Evolutionary conservation across 345 rosid genomes (phyloP), one percentile per base, ranked within the genome.

Genomic region (Lenwebbia sp.): DNA sequence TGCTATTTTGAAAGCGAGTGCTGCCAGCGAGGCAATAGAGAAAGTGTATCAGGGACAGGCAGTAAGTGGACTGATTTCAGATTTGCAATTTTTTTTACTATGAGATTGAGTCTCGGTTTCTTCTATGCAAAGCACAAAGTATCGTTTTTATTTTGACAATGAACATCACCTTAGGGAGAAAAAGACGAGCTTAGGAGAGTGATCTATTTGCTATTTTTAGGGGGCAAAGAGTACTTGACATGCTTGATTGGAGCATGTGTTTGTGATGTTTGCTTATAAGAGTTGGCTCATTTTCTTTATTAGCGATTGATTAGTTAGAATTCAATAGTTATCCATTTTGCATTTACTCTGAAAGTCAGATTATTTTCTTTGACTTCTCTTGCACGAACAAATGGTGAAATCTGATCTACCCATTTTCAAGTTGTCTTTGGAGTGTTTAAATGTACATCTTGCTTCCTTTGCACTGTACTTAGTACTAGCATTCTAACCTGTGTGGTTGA

Each of bases 21-120:
- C 99, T 81, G 99, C 99, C 65, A 95, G 91, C 87, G 99, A 98
- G 90, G 99, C 99, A 49, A 94, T 98, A 85, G 96, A 94, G 90
- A 98, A 95, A 95, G 95, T 93, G 83, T 98, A 95, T 86, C 96
- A 93, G 85, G 98, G 99, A 82, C 97, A 94, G 85, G 10, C 91
- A 6, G 99, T 96, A 90, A 93, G 98, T 90, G 60, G 4, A 30
- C 83, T 13, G 82, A 50, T 33, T 53, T 40, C 85, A 3, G 41
- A n/a, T 30, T 76, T 81, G 37, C 55, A 58, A 23, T 60, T 47
- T 84, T 47, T 84, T 26, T 3, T 1, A 33, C 78, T 70, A 33
- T 33, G 44, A 70, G 10, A 17, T 33, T 70, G 78, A 70, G 47
- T 23, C 47, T 70, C 22, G 25, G 44, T 19, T 33, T 70, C 37